Percentiles rank a stretch among this genome's conserved stretches.
phyloP scores from a whole-genome alignment of 2,329 filamentous ascomycete species.

The Colletotrichum gigasporum region DNA sequence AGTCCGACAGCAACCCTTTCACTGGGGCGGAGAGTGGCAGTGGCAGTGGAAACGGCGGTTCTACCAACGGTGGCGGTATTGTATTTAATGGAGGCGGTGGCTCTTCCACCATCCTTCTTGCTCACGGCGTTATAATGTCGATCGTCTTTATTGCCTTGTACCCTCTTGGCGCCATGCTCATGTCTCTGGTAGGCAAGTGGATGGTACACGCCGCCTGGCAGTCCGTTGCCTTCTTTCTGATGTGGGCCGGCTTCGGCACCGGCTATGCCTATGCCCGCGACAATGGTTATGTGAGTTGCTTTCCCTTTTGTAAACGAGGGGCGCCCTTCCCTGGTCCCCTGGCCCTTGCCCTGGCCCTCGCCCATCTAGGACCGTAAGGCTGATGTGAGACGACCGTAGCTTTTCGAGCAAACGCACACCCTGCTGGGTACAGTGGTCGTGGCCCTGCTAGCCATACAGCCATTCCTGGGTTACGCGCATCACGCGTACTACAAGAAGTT shows the following conservation, averaged over 20 bases:
- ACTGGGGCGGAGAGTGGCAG: slow-evolving; percentile 30
- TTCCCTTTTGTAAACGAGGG: slow-evolving; percentile 2
- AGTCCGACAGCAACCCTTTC: slow-evolving; percentile 64
- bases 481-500: slow-evolving; percentile 62
- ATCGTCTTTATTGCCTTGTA: slow-evolving; percentile 67
- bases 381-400: slow-evolving; percentile 46
- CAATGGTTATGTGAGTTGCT: slow-evolving; percentile 51
- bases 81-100: slow-evolving; percentile 31
- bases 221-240: slow-evolving; percentile 59
- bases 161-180: slow-evolving; percentile 67
- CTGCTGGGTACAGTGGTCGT: slow-evolving; percentile 65
- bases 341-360: not conserved
- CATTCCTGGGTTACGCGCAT: slow-evolving; percentile 65
- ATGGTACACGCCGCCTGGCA: slow-evolving; percentile 67
- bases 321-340: not conserved
- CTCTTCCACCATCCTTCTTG: slow-evolving; percentile 42
- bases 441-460: slow-evolving; percentile 65
- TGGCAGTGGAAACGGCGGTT: slow-evolving; percentile 28
- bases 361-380: not conserved
- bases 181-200: slow-evolving; percentile 68
- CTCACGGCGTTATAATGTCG: slow-evolving; percentile 70
- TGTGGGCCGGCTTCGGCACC: slow-evolving; percentile 69
- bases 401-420: slow-evolving; percentile 63
- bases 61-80: slow-evolving; percentile 31
- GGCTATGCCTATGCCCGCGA: slow-evolving; percentile 59